Evolutionary conservation across 225 moss, liverwort and hornwort genomes (phyloP).

Genomic region (Ulota crispa): DNA sequence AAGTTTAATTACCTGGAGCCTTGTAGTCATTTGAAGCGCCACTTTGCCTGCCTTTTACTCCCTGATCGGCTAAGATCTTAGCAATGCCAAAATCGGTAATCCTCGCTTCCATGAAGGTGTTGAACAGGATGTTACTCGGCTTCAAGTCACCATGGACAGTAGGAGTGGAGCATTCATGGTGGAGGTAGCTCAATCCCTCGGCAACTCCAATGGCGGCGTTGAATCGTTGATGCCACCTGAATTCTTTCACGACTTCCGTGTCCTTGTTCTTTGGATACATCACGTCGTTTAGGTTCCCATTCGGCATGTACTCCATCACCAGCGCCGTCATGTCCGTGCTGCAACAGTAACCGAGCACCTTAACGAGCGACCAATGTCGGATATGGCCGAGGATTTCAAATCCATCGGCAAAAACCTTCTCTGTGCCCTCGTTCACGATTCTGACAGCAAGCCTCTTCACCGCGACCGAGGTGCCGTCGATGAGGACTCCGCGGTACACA

Average conservation of each 20-base stretch:
- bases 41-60: constrained; percentile 8
- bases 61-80: constrained; percentile 30
- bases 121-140: constrained; percentile 48
- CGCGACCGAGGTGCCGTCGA: constrained; percentile 31
- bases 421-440: constrained; percentile 7
- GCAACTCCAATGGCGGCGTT: constrained; percentile 42
- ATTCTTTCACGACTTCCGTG: constrained; percentile 17
- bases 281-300: constrained; percentile 28
- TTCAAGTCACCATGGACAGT: constrained; percentile 50
- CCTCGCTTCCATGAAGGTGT: constrained; percentile 49
- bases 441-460: constrained; percentile 46
- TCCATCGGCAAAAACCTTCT: constrained; percentile 13
- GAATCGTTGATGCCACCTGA: constrained; percentile 43
- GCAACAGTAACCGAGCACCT: constrained; percentile 49
- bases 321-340: constrained; percentile 45
- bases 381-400: constrained; percentile 38
- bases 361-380: constrained; percentile 58
- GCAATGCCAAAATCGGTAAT: constrained; percentile 42
- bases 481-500: constrained; percentile 40
- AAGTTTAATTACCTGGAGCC: constrained; percentile 41
- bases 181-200: constrained; percentile 45
- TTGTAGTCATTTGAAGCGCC: constrained; percentile 24
- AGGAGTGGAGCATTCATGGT: constrained; percentile 52
- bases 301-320: constrained; percentile 55
- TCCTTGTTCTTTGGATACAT: constrained; percentile 26